Evolutionary conservation across 2,329 filamentous ascomycete genomes (phyloP).

Genomic region (Colletotrichum cordylinicola): DNA sequence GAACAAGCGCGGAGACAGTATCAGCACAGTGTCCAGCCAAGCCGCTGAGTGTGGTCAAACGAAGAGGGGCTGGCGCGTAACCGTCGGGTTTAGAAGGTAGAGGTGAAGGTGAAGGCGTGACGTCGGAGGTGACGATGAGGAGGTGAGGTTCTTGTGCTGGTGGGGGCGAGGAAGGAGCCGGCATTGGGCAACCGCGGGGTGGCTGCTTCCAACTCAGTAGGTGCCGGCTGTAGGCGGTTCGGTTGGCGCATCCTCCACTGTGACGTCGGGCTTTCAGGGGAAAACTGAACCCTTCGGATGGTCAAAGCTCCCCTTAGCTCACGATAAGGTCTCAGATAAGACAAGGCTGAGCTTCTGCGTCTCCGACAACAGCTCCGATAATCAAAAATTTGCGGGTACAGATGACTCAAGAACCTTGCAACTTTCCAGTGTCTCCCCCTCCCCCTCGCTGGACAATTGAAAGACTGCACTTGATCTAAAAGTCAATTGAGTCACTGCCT

Average conservation of each 20-base stretch:
- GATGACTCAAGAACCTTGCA: slow-evolving; percentile 3
- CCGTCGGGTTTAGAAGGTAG: neutral
- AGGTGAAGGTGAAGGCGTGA: neutral
- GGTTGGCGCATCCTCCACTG: slow-evolving; percentile 6
- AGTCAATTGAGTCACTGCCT: neutral
- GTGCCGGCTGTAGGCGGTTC: neutral
- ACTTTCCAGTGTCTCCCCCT: neutral
- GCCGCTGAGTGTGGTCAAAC: neutral
- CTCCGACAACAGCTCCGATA: neutral
- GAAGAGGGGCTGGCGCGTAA: neutral
- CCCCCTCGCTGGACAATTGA: neutral
- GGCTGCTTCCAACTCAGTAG: neutral
- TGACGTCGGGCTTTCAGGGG: slow-evolving; percentile 15
- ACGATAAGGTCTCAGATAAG: slow-evolving; percentile 18
- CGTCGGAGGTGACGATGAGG: neutral
- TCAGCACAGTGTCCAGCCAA: neutral
- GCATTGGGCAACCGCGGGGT: slow-evolving; percentile 5
- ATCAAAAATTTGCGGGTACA: neutral
- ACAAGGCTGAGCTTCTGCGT: neutral
- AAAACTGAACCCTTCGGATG: neutral
- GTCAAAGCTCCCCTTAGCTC: slow-evolving; percentile 7
- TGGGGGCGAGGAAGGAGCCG: neutral
- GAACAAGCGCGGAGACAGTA: neutral
- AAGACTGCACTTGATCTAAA: neutral
- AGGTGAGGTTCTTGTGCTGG: neutral